phyloP scores from a whole-genome alignment of 805 yeast genomes.

The Torulaspora quercuum region DNA sequence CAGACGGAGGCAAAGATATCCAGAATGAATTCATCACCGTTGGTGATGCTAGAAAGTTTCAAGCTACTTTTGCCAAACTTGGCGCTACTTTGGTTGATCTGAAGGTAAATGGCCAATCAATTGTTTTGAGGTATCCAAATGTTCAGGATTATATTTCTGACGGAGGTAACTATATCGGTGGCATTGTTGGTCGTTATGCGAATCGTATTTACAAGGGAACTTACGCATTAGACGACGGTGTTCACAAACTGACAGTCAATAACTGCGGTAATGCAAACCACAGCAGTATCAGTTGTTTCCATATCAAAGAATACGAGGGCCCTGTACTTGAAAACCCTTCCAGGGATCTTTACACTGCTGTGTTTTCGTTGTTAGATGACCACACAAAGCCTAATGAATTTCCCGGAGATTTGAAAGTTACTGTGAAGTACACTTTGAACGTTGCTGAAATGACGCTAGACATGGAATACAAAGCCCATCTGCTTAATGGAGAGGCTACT shows the following conservation, averaged over 20 bases:
- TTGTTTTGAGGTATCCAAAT: slow-evolving; percentile 41
- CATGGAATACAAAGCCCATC: slow-evolving; percentile 44
- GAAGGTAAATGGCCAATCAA: slow-evolving; percentile 38
- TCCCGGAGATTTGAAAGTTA: slow-evolving; percentile 53
- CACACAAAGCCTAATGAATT: slow-evolving; percentile 48
- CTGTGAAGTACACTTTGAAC: slow-evolving; percentile 45
- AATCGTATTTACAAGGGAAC: slow-evolving; percentile 52
- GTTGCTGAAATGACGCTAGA: slow-evolving; percentile 38
- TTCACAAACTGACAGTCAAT: slow-evolving; percentile 43
- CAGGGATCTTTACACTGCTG: slow-evolving; percentile 34
- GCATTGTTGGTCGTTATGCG: slow-evolving; percentile 64
- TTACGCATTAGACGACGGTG: slow-evolving; percentile 41
- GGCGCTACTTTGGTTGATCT: slow-evolving; percentile 51
- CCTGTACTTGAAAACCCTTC: slow-evolving; percentile 43
- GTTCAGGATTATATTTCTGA: slow-evolving; percentile 35
- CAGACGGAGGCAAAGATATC: slow-evolving; percentile 20
- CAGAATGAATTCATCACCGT: slow-evolving; percentile 31
- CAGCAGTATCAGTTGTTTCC: slow-evolving; percentile 53
- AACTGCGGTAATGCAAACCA: slow-evolving; percentile 47
- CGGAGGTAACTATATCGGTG: slow-evolving; percentile 54
- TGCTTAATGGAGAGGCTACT: slow-evolving; percentile 41
- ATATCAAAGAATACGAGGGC: slow-evolving; percentile 49
- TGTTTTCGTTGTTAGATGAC: slow-evolving; percentile 43
- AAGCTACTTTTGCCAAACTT: slow-evolving; percentile 45
- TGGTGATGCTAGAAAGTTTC: slow-evolving; percentile 34